Evolutionary conservation across 495 filamentous ascomycete genomes (phyloP), one percentile per base, ranked within the genome.

Genomic region (Hypoxylon cercidicola): DNA sequence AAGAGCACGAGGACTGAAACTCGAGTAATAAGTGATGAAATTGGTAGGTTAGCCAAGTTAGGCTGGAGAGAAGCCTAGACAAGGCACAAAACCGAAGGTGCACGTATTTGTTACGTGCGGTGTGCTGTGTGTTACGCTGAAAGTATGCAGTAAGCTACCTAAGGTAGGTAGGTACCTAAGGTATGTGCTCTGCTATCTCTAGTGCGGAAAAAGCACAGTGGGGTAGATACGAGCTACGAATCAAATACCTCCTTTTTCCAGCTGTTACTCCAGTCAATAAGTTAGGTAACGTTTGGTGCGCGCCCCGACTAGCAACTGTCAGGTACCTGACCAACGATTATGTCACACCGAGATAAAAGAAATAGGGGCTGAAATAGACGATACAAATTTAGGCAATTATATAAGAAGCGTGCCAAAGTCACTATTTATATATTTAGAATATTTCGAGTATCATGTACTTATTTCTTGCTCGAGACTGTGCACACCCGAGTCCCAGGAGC

Each of bases 1-100:
- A 41, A 60, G 34, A 60, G 64, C 64, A 68, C 59, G 64, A 60
- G 60, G 55, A 55, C 60, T 60, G 64, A 62, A 55, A 68, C 54
- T 62, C 47, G 48, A 62, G 52, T 16, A 46, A 51, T 44, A 13
- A 60, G 51, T 52, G 30, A 60, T 63, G 55, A 54, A 60, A 55
- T 37, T 62, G 63, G 60, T 51, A 20, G 49, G 62, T 59, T 48
- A 59, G 35, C 41, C 34, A 32, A 10, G 30, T 32, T 32, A 32
- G 30, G 30, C 30, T 32, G 49, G 21, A 16, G 25, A 28, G 59
- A 49, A 49, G 54, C 18, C 52, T 48, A 25, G 58, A 15, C 58
- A 62, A 66, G 64, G 63, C 55, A 66, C 40, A 55, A 58, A 34
- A 53, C 13, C 15, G 19, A 53, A 57, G 30, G 35, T 16, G 30